Evolutionary conservation across 176 grass and related monocot genomes (phyloP), one percentile per base, ranked within the genome.

Genomic region (Carex parvula): DNA sequence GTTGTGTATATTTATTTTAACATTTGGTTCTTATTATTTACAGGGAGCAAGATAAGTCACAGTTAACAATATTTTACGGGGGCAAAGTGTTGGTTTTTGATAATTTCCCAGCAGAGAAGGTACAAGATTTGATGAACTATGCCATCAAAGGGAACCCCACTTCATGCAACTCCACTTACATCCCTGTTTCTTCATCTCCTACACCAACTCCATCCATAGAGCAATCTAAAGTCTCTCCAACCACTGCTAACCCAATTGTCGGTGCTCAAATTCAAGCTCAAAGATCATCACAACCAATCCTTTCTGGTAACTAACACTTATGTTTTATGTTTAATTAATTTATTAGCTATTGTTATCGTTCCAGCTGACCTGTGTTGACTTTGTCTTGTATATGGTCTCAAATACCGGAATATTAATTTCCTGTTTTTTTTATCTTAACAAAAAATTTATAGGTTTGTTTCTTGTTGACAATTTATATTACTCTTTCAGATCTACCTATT

Each of bases 31-130:
- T 58, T 20, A 57, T 5, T 5, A 24, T 14, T 22, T 81, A 17
- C 24, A 32, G 10, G 81, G 85, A 83, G 76, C 60, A 84, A 10
- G 82, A 81, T 64, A 87, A 57, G 7, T 79, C 86, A 65, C 88
- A 89, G 84, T 83, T 97, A 79, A 94, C 92, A 48, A 97, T 97
- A 84, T 89, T 97, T 86, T 97, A 94, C 72, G 87, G 60, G 50
- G 94, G 92, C 30, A 85, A 71, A 83, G 80, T 89, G 67, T 15
- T 91, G 77, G 94, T 92, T 78, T 92, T 97, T 83, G 87, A 97
- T 64, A 87, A 91, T 60, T 94, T 92, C 59, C 92, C 92, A 2
- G 89, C 90, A 8, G 92, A 89, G 42, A 97, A 92, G 87, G 92
- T 84, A 67, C 50, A 82, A 24, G 84, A 92, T 83, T 64, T 97